Evolutionary conservation across 2,329 filamentous ascomycete species (phyloP), one percentile per base, ranked within the genome.

Genomic region (Alternaria incomplexa): DNA sequence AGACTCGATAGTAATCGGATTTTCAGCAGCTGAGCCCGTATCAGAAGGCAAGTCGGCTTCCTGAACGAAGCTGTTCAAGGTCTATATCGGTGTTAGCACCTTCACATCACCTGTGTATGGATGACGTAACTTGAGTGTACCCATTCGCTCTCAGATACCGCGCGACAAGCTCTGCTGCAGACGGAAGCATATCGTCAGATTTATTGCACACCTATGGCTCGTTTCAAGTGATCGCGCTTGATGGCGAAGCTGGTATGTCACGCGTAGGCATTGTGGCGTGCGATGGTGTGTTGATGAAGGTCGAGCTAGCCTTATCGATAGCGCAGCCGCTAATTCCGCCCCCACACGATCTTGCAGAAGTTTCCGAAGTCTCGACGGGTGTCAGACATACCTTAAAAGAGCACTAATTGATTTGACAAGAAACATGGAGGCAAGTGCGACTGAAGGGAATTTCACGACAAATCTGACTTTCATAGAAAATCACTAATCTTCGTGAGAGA

Each of bases 1-100:
- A 47, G 83, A 80, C 69, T 90, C 87, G 56, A 90, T 83, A 3
- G 87, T 88, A 73, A 88, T 79, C 56, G 83, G 80, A 28, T 80
- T 79, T 52, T 79, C 80, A 11, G 77, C 73, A 4, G 76, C 72
- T 9, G 66, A 47, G 0, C 85, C 88, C 50, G 81, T 83, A 76
- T 87, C 83, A 17, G 79, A 65, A 12, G 85, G 80, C 17, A 90
- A 79, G 6, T 82, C 84, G 10, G 87, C 86, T 75, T 89, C 88
- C 50, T 77, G 72, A 59, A 89, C 79, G 72, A 89, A 89, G n/a
- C 83, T 84, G 25, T 83, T 78, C 23, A 89, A 80, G 20, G 88
- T 88, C 81, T 89, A 71, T 17, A 13, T n/a, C 10, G 20, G 32
- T 25, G 47, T 76, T 44, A 73, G 63, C 32, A 20, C 20, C 32